phyloP scores from a whole-genome alignment of 2,329 filamentous ascomycete species.

The Dothideomycetes sp. region DNA sequence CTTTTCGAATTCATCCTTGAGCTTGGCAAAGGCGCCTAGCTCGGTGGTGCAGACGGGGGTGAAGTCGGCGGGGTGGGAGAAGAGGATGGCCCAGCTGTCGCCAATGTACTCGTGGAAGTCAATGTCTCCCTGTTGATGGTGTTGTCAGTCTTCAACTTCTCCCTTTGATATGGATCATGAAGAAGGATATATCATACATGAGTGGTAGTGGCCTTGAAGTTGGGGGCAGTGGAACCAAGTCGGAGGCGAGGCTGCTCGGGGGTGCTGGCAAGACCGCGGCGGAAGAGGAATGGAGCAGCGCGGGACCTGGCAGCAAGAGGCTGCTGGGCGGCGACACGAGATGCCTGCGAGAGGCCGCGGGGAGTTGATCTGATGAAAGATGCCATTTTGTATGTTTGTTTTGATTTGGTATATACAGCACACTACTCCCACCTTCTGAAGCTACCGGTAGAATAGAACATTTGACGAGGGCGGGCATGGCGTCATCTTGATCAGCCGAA shows the following conservation, averaged over 20 bases:
- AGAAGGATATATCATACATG: conserved; percentile 27
- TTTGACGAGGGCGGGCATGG: not conserved
- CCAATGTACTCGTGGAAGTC: conserved; percentile 76
- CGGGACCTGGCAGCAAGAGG: conserved; percentile 17
- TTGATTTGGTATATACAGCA: not conserved
- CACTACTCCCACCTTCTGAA: not conserved
- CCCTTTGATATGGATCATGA: not conserved
- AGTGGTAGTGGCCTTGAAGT: conserved; percentile 76
- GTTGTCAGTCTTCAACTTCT: not conserved
- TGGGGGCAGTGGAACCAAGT: conserved; percentile 51
- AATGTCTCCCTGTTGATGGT: conserved; percentile 37
- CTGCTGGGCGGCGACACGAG: conserved; percentile 16
- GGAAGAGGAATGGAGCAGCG: conserved; percentile 21
- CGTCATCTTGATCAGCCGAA: conserved; percentile 4
- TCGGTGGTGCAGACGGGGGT: conserved; percentile 95
- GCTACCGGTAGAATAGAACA: no score
- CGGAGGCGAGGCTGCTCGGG: conserved; percentile 30
- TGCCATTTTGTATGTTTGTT: conserved; percentile 18
- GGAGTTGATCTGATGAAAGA: conserved; percentile 25
- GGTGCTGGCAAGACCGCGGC: conserved; percentile 25
- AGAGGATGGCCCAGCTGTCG: conserved; percentile 70
- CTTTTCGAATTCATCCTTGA: conserved; percentile 78
- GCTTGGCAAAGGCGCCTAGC: conserved; percentile 83
- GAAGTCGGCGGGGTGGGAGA: conserved; percentile 79
- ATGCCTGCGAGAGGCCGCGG: conserved; percentile 18